Percentiles rank a stretch among this genome's conserved stretches.
phyloP scores from a whole-genome alignment of 805 yeast species.

The Danielozyma ontarioensis region DNA sequence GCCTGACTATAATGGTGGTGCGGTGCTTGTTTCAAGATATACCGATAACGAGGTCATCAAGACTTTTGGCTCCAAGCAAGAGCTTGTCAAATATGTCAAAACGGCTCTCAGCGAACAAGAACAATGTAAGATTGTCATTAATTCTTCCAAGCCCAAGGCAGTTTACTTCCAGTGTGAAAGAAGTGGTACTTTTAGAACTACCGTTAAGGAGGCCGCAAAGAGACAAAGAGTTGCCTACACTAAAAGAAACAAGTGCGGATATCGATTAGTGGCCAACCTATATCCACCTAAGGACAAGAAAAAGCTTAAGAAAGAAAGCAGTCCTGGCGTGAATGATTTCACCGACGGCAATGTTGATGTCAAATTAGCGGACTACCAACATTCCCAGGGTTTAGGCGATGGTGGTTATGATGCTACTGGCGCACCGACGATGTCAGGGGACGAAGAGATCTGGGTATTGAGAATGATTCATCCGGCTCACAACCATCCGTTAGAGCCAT shows the following conservation, averaged over 20 bases:
- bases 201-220: constrained; percentile 41
- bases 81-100: constrained; percentile 29
- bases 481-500: constrained; percentile 42
- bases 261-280: constrained; percentile 38
- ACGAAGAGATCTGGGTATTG: constrained; percentile 39
- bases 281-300: constrained; percentile 21
- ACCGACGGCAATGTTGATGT: constrained; percentile 23
- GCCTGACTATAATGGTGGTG: constrained; percentile 14
- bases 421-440: constrained; percentile 1
- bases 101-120: constrained; percentile 30
- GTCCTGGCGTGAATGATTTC: constrained; percentile 16
- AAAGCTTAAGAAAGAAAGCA: constrained; percentile 9
- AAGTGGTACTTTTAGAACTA: constrained; percentile 41
- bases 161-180: constrained; percentile 44
- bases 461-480: constrained; percentile 43
- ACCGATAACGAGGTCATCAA: constrained; percentile 18
- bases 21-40: constrained; percentile 13
- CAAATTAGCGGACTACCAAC: constrained; percentile 17
- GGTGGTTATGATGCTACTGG: constrained; percentile 15
- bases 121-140: constrained; percentile 40
- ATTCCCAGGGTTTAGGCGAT: constrained; percentile 4
- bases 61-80: constrained; percentile 15
- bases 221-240: constrained; percentile 45
- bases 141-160: constrained; percentile 44
- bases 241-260: constrained; percentile 43